Percentiles rank a stretch among this genome's conserved stretches.
Conservation (phyloP, 108 stramenopile species). For the Skeletonema menzelii region DNA sequence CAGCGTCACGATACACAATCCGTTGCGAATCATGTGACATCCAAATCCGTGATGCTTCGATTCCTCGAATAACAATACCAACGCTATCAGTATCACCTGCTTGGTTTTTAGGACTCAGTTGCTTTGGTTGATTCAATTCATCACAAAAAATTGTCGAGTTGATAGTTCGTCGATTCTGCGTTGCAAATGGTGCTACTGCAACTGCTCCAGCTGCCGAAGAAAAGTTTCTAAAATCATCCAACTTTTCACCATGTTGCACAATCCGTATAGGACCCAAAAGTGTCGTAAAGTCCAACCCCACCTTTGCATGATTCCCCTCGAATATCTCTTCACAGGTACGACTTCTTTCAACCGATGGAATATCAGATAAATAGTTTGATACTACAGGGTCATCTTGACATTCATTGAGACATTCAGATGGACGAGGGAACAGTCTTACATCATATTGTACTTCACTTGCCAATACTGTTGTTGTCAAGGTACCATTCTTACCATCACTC, state of each 20-base stretch:
- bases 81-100: neutral
- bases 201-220: neutral
- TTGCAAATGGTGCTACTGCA: neutral
- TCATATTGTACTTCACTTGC: constrained; percentile 1
- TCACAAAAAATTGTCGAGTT: neutral
- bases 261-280: constrained; percentile 17
- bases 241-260: neutral
- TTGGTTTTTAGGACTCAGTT: neutral
- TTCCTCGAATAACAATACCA: constrained; percentile 7
- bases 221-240: no score
- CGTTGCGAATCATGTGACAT: neutral
- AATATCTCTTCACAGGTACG: constrained; percentile 7
- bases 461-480: neutral
- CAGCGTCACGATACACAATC: neutral
- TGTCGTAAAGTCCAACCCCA: neutral
- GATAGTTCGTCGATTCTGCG: neutral
- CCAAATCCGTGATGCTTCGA: constrained; percentile 8
- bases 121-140: neutral
- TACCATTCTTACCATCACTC: neutral
- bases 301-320: neutral
- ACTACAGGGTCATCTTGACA: neutral
- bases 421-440: neutral
- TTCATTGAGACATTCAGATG: neutral
- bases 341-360: neutral
- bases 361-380: neutral